Evolutionary conservation across 148 eudicot species (phyloP).

Genomic region (Suaeda aralocaspica): DNA sequence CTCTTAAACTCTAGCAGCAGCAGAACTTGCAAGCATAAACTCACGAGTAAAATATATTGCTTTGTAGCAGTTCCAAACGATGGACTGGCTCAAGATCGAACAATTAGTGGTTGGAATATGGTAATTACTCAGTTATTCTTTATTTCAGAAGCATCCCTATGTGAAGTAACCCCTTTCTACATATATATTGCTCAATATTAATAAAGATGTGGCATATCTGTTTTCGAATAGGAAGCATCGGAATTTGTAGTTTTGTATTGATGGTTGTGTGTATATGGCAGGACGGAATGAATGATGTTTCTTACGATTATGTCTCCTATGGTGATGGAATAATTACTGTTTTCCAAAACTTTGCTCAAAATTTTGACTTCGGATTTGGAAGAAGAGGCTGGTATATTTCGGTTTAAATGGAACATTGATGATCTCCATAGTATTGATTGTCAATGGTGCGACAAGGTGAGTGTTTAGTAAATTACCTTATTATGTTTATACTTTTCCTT

Average conservation of each 20-base stretch:
- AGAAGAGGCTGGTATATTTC: constrained; percentile 27
- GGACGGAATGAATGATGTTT: constrained; percentile 35
- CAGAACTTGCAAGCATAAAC: background rate
- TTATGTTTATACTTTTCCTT: constrained; percentile 2
- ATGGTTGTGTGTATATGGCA: constrained; percentile 24
- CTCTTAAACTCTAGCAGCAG: background rate
- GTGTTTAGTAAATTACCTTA: constrained; percentile 18
- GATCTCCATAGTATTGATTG: constrained; percentile 48
- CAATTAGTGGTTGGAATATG: too few species aligned
- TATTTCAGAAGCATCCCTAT: too few species aligned
- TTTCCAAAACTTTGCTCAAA: constrained; percentile 39
- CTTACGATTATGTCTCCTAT: constrained; percentile 46
- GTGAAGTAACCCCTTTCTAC: too few species aligned
- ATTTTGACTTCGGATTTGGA: constrained; percentile 29
- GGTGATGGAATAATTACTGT: constrained; percentile 40
- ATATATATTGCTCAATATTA: too few species aligned
- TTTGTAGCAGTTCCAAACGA: too few species aligned
- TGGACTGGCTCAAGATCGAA: too few species aligned
- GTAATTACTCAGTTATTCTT: too few species aligned
- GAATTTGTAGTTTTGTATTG: constrained; percentile 1
- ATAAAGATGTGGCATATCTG: too few species aligned
- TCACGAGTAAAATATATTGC: too few species aligned
- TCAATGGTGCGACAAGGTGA: constrained; percentile 44
- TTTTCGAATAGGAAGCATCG: background rate
- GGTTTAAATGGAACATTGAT: constrained; percentile 43